Evolutionary conservation across 495 filamentous ascomycete species (phyloP).

Genomic region (Lophiostoma macrostomum): DNA sequence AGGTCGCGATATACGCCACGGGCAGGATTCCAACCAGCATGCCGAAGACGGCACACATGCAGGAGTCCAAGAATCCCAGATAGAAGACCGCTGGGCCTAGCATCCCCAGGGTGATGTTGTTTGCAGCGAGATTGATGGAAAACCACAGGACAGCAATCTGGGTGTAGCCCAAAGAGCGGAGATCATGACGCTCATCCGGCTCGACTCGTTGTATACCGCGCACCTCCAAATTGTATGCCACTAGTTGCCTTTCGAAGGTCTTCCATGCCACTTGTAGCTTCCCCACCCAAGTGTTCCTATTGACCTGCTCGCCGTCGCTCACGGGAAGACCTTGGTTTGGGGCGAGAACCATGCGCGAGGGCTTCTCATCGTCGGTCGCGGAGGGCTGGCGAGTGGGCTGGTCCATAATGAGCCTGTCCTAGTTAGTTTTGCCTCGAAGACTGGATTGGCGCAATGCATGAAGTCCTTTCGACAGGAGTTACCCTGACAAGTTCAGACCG

Average conservation of each 20-base stretch:
- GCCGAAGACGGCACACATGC: constrained; percentile 65
- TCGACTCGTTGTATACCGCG: constrained; percentile 67
- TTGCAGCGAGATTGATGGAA: constrained; percentile 70
- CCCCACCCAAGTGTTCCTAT: neutral
- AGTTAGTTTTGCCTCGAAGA: no score
- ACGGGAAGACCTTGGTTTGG: constrained; percentile 19
- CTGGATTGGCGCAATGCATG: constrained; percentile 34
- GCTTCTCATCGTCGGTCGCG: constrained; percentile 27
- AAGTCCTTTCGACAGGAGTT: constrained; percentile 37
- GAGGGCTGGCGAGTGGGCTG: constrained; percentile 10
- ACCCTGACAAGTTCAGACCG: constrained; percentile 39
- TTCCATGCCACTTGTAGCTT: constrained; percentile 19
- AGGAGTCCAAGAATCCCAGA: constrained; percentile 64
- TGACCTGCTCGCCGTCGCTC: neutral
- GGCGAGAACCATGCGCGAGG: constrained; percentile 10
- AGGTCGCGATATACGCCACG: constrained; percentile 68
- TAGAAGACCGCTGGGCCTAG: constrained; percentile 67
- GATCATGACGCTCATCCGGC: constrained; percentile 58
- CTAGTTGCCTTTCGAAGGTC: constrained; percentile 35
- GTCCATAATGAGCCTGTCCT: no score
- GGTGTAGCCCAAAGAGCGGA: constrained; percentile 57
- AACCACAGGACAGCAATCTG: constrained; percentile 71
- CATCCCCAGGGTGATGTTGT: constrained; percentile 72
- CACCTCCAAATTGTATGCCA: constrained; percentile 54
- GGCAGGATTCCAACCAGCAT: constrained; percentile 52